These are phyloP conservation scores for Melastoma malabathricum DNA, from an alignment of 345 rosid genomes.

Conservation along the genomic window DNA sequence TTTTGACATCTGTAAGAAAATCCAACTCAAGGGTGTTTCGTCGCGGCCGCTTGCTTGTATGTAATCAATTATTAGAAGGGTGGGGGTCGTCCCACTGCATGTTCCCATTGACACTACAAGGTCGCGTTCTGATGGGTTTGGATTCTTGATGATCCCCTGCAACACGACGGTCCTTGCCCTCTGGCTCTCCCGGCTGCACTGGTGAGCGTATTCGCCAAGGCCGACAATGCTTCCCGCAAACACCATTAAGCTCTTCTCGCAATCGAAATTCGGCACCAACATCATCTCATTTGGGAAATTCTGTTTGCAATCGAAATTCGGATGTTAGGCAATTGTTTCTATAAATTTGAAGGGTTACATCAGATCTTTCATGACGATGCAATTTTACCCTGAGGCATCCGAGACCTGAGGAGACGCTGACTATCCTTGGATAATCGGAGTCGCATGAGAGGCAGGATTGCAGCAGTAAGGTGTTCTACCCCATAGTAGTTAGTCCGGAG, in stretches of 20 bases:
- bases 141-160: constrained; percentile 42
- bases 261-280: too few relatives aligned
- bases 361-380: too few relatives aligned
- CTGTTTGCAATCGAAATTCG: too few relatives aligned
- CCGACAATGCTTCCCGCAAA: constrained; percentile 22
- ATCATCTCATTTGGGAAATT: too few relatives aligned
- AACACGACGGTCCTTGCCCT: constrained; percentile 62
- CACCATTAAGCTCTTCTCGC: constrained; percentile 45
- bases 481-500: constrained; percentile 16
- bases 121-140: constrained; percentile 4
- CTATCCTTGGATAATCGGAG: constrained; percentile 9
- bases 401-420: constrained; percentile 10
- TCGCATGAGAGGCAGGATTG: constrained; percentile 10
- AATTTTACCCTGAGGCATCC: constrained; percentile 10
- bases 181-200: constrained; percentile 54
- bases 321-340: too few relatives aligned
- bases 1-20: too few relatives aligned
- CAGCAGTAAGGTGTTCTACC: constrained; percentile 8
- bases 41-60: too few relatives aligned
- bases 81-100: too few relatives aligned
- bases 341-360: too few relatives aligned
- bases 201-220: constrained; percentile 7
- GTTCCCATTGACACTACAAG: too few relatives aligned
- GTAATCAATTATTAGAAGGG: too few relatives aligned
- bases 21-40: too few relatives aligned